phyloP scores from a whole-genome alignment of 1,284 basidiomycete genomes.

The Sporisorium exsertum region DNA sequence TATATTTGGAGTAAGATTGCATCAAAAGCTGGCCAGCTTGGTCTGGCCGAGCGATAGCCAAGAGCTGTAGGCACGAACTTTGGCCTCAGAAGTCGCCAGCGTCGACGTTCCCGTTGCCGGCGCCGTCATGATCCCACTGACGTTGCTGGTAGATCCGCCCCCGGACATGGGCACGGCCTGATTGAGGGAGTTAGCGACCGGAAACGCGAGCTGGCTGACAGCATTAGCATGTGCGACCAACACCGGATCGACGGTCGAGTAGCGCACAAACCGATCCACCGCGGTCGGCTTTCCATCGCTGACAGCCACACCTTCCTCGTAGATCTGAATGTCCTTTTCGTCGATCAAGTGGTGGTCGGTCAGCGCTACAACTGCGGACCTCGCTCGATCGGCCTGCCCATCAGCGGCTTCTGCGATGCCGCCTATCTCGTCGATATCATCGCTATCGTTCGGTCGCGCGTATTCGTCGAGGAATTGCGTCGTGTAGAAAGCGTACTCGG shows the following conservation, averaged over 20 bases:
- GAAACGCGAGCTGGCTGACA: conserved; percentile 17
- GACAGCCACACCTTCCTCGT: conserved; percentile 50
- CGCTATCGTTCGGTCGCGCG: conserved; percentile 20
- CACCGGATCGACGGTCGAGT: conserved; percentile 34
- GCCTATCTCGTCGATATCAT: not conserved
- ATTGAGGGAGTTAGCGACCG: not conserved
- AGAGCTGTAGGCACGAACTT: conserved; percentile 45
- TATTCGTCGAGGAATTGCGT: conserved; percentile 45
- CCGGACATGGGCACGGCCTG: conserved; percentile 5
- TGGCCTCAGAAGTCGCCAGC: conserved; percentile 38
- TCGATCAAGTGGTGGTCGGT: conserved; percentile 46
- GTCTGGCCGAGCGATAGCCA: conserved; percentile 54
- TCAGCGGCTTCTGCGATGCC: not conserved
- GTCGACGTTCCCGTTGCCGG: conserved; percentile 1
- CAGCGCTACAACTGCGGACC: conserved; percentile 11
- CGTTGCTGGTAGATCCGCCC: not conserved
- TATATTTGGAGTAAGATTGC: not conserved
- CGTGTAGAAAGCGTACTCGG: conserved; percentile 51
- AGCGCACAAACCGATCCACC: conserved; percentile 30
- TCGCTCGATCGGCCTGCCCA: not conserved
- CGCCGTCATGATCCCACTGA: not conserved
- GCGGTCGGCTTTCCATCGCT: conserved; percentile 18
- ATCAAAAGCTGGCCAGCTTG: conserved; percentile 40
- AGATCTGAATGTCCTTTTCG: conserved; percentile 52
- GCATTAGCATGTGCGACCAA: conserved; percentile 38